phyloP scores from a whole-genome alignment of 345 rosid species.

The Pseudoturritis turrita region DNA sequence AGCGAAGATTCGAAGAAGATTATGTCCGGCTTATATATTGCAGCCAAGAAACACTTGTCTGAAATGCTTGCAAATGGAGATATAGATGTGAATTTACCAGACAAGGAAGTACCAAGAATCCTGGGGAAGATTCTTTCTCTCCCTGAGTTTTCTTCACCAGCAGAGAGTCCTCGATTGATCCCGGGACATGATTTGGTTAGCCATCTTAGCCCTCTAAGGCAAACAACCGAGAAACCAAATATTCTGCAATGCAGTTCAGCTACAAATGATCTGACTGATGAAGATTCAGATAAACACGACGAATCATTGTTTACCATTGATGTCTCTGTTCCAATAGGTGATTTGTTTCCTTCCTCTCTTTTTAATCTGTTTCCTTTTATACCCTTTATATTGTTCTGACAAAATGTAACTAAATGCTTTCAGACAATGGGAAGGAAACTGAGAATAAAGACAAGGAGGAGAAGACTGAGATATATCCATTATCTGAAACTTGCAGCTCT shows the following conservation, averaged over 20 bases:
- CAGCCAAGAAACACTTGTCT: conserved; percentile 91
- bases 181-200: conserved; percentile 1
- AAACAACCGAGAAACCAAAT: conserved; percentile 20
- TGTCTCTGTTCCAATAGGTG: conserved; percentile 46
- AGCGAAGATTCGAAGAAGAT: conserved; percentile 43
- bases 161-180: conserved; percentile 54
- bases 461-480: conserved; percentile 14
- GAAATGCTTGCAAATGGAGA: conserved; percentile 69
- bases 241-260: conserved; percentile 29
- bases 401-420: background rate
- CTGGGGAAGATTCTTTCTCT: conserved; percentile 79
- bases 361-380: background rate
- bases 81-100: conserved; percentile 44
- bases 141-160: conserved; percentile 64
- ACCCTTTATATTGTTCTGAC: background rate
- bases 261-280: conserved; percentile 13
- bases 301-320: conserved; percentile 27
- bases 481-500: conserved; percentile 32
- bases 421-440: conserved; percentile 30
- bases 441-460: conserved; percentile 24
- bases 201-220: conserved; percentile 30
- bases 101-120: conserved; percentile 50
- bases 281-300: conserved; percentile 32
- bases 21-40: conserved; percentile 63
- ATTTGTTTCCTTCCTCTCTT: conserved; percentile 14